phyloP scores from a whole-genome alignment of 441 rosid genomes.

The Pelargonium cotyledonis region DNA sequence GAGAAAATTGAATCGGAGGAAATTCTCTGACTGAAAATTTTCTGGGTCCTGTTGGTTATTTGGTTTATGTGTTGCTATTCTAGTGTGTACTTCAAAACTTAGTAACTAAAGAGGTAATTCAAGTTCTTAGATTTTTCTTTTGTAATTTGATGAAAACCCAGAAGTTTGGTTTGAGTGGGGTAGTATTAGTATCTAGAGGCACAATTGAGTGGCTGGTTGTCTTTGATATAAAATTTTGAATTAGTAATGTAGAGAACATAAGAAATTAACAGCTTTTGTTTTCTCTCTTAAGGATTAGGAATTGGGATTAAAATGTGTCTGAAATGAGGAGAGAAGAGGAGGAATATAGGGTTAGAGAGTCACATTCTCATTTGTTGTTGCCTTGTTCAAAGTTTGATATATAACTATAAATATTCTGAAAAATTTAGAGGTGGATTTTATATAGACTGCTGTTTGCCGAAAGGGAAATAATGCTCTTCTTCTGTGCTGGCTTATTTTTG shows the following conservation, averaged over 20 bases:
- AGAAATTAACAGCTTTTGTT: neutral
- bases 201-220: neutral
- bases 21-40: neutral
- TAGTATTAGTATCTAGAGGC: neutral
- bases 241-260: neutral
- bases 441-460: neutral
- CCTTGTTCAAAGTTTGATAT: neutral
- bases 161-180: neutral
- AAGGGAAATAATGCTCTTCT: neutral
- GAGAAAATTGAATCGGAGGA: constrained; percentile 2
- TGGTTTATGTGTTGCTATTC: constrained; percentile 1
- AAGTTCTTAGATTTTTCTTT: neutral
- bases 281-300: neutral
- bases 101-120: neutral
- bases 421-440: neutral
- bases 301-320: neutral
- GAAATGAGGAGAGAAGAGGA: neutral
- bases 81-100: neutral
- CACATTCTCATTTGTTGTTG: neutral
- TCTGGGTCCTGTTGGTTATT: constrained; percentile 1
- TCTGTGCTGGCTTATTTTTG: neutral
- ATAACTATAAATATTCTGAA: neutral
- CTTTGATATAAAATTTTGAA: neutral
- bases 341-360: neutral
- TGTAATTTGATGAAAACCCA: neutral